Evolutionary conservation across 2,329 filamentous ascomycete species (phyloP).

Genomic region (Fusarium tricinctum): DNA sequence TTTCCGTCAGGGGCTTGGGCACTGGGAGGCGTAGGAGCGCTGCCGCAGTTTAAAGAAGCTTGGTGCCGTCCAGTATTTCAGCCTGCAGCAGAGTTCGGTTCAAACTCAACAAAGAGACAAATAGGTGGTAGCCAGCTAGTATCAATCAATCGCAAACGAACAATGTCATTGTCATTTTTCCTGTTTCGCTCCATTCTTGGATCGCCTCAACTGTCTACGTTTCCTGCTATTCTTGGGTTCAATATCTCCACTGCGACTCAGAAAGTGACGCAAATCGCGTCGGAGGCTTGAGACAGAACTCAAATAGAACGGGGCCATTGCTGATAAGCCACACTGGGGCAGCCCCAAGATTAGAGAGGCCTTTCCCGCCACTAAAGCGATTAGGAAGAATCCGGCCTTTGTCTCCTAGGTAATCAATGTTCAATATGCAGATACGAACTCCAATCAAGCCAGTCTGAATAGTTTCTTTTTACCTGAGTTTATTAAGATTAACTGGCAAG

Average conservation of each 20-base stretch:
- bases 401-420: neutral
- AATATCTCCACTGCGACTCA: neutral
- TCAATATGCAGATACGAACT: neutral
- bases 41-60: slow-evolving; percentile 6
- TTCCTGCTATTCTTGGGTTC: neutral
- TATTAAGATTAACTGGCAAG: neutral
- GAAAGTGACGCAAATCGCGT: slow-evolving; percentile 16
- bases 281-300: slow-evolving; percentile 25
- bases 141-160: neutral
- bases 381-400: slow-evolving; percentile 10
- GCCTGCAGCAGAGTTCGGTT: slow-evolving; percentile 9
- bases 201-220: neutral
- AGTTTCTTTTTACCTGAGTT: neutral
- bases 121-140: no score
- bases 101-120: neutral
- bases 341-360: slow-evolving; percentile 4
- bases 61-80: slow-evolving; percentile 1
- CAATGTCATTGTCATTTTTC: neutral
- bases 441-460: no score
- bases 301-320: slow-evolving; percentile 10
- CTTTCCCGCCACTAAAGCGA: neutral
- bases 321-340: slow-evolving; percentile 25
- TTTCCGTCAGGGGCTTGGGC: neutral
- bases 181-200: neutral
- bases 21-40: slow-evolving; percentile 7